Percentiles rank a stretch among this genome's conserved stretches.
Conservation (phyloP, 108 stramenopile genomes). For the Nannochloropsis oceanica region DNA sequence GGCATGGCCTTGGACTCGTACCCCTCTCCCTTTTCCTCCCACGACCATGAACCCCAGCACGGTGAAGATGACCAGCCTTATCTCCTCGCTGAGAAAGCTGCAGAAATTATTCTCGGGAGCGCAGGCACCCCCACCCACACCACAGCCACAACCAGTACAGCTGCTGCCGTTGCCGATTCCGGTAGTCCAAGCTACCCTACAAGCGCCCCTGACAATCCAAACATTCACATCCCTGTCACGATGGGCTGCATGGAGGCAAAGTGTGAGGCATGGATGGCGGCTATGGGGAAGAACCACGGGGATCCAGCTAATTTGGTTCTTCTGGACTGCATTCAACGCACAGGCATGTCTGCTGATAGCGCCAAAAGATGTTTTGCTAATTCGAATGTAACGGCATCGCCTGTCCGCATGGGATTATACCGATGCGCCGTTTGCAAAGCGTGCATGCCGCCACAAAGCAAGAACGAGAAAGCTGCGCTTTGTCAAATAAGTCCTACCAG, state of each 20-base stretch:
- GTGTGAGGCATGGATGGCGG: background rate
- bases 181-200: background rate
- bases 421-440: background rate
- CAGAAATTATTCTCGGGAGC: background rate
- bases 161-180: background rate
- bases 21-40: background rate
- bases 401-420: background rate
- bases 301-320: background rate
- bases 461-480: background rate
- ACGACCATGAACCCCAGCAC: background rate
- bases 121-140: background rate
- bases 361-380: background rate
- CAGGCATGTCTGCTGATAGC: background rate
- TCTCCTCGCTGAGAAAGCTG: background rate
- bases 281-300: background rate
- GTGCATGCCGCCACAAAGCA: background rate
- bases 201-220: background rate
- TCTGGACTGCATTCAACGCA: background rate
- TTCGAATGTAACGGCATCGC: background rate
- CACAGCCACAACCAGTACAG: too few relatives aligned
- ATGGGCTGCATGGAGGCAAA: background rate
- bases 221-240: background rate
- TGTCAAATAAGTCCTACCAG: background rate
- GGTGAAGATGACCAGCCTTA: background rate
- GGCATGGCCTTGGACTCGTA: background rate